Evolutionary conservation across 1,284 basidiomycete species (phyloP).

Genomic region (Irpex lacteus): DNA sequence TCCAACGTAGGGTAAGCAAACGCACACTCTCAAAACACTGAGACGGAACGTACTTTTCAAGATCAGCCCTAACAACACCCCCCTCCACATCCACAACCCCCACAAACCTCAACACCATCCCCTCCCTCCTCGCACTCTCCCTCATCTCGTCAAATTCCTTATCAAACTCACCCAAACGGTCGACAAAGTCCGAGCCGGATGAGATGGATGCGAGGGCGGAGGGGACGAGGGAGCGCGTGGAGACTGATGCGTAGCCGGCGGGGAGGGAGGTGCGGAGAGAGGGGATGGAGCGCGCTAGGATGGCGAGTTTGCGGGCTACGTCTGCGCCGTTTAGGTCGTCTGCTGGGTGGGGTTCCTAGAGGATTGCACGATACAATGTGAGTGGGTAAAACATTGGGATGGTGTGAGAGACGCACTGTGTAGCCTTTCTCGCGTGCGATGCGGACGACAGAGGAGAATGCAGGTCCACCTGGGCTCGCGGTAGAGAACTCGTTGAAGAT

Average conservation of each 20-base stretch:
- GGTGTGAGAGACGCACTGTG: slow-evolving; percentile 45
- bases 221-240: slow-evolving; percentile 87
- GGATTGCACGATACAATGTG: too few species aligned
- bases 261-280: slow-evolving; percentile 53
- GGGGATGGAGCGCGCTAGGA: slow-evolving; percentile 81
- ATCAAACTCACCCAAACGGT: slow-evolving; percentile 83
- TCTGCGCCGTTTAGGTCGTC: slow-evolving; percentile 97
- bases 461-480: slow-evolving; percentile 52
- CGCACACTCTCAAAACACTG: not conserved
- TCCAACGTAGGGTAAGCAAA: not conserved
- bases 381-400: too few species aligned
- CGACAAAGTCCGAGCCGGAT: slow-evolving; percentile 82
- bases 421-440: slow-evolving; percentile 92
- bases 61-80: slow-evolving; percentile 78
- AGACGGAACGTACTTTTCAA: slow-evolving; percentile 67
- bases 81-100: slow-evolving; percentile 87
- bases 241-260: slow-evolving; percentile 77
- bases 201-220: slow-evolving; percentile 62
- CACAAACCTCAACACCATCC: slow-evolving; percentile 89
- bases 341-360: slow-evolving; percentile 94
- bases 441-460: slow-evolving; percentile 88
- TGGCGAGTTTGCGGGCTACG: slow-evolving; percentile 96
- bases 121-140: slow-evolving; percentile 72
- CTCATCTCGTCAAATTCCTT: slow-evolving; percentile 75
- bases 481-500: slow-evolving; percentile 98